Conservation (phyloP, 257 asterid species). For the Vinca minor region DNA sequence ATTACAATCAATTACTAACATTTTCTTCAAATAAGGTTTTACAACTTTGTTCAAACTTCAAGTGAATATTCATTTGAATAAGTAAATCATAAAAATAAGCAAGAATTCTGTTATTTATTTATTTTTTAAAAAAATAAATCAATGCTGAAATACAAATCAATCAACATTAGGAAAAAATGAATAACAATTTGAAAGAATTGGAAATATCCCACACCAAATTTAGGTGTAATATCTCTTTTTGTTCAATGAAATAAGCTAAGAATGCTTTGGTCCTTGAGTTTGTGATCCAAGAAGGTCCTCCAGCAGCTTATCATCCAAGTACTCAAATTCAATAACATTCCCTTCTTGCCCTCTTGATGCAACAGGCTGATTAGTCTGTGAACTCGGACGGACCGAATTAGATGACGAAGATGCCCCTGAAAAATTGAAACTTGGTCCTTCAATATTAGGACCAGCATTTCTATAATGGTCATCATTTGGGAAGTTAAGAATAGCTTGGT, state of each 20-base stretch:
- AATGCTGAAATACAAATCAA: background rate
- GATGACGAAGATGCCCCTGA: slow-evolving; percentile 14
- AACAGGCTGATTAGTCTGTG: background rate
- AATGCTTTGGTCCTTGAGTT: slow-evolving; percentile 19
- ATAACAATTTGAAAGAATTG: background rate
- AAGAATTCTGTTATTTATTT: background rate
- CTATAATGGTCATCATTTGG: slow-evolving; percentile 60
- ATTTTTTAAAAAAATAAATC: background rate
- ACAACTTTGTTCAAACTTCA: too few relatives aligned
- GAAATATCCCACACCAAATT: background rate
- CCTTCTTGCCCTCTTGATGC: slow-evolving; percentile 8
- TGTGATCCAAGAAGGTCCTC: slow-evolving; percentile 61
- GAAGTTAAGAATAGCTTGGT: slow-evolving; percentile 72
- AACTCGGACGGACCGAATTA: background rate
- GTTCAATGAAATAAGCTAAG: background rate
- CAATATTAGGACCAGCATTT: background rate
- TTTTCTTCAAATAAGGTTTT: too few relatives aligned
- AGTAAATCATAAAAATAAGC: too few relatives aligned
- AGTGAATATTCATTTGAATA: too few relatives aligned
- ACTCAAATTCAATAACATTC: slow-evolving; percentile 55
- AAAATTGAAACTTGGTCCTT: background rate
- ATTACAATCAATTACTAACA: too few relatives aligned
- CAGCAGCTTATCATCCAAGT: slow-evolving; percentile 49
- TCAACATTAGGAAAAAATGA: background rate
- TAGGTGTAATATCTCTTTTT: background rate